Percentiles rank a stretch among this genome's conserved stretches.
phyloP scores from a whole-genome alignment of 1,139 yeast genomes.

The Candida dubliniensis region DNA sequence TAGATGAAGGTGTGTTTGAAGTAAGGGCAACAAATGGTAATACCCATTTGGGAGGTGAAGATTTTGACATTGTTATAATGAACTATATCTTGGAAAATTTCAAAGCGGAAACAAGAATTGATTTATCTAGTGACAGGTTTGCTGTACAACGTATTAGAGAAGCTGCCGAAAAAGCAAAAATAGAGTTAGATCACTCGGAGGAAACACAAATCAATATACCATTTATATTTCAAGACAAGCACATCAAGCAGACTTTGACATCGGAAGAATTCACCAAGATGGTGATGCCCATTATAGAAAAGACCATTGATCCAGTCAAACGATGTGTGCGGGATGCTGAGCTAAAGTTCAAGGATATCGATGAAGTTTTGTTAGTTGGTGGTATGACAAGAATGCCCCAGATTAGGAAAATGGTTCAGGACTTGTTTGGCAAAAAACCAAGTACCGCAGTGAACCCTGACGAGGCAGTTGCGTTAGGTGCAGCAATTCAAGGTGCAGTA shows the following conservation, averaged over 20 bases:
- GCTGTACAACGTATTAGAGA: conserved; percentile 70
- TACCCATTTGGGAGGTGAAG: conserved; percentile 84
- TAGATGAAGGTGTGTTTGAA: conserved; percentile 80
- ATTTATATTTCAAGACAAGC: conserved; percentile 53
- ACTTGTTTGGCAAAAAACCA: conserved; percentile 57
- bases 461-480: conserved; percentile 83
- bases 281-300: conserved; percentile 59
- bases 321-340: conserved; percentile 73
- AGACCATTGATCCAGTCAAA: conserved; percentile 65
- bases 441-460: conserved; percentile 74
- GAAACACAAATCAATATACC: conserved; percentile 63
- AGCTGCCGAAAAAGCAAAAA: conserved; percentile 71
- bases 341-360: conserved; percentile 58
- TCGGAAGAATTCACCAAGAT: conserved; percentile 65
- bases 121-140: conserved; percentile 41
- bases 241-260: conserved; percentile 51
- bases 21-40: conserved; percentile 83
- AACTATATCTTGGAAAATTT: conserved; percentile 53
- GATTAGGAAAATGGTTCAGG: conserved; percentile 56
- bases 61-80: conserved; percentile 65
- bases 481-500: conserved; percentile 82
- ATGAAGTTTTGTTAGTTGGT: conserved; percentile 73
- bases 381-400: conserved; percentile 89
- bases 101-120: conserved; percentile 41
- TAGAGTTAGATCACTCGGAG: conserved; percentile 63